A percentile compares a stretch with the other conserved stretches of the same genome.
phyloP scores from a whole-genome alignment of 306 rosid species.

The Fragaria ananassa region DNA sequence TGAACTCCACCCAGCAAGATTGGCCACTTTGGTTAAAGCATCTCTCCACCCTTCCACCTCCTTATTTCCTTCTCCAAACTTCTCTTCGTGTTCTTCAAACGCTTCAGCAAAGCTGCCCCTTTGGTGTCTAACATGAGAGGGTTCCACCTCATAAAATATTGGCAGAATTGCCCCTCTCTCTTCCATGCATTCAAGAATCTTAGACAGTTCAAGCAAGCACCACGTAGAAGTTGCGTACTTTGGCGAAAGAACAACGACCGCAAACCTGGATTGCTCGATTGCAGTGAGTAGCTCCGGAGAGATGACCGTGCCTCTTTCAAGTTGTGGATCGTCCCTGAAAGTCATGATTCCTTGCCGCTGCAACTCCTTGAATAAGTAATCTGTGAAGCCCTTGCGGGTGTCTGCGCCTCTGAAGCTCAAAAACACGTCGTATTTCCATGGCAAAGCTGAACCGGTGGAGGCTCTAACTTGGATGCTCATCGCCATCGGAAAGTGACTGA shows the following conservation, averaged over 20 bases:
- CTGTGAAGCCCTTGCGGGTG: no score
- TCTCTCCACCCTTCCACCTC: no score
- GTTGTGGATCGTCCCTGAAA: not conserved
- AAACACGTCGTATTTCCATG: no score
- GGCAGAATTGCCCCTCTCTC: not conserved
- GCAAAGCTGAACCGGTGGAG: no score
- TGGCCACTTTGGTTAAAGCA: no score
- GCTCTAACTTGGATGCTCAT: no score
- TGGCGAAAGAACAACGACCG: not conserved
- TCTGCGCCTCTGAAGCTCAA: no score
- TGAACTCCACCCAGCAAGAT: no score
- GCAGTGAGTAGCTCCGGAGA: not conserved
- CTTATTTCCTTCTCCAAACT: no score
- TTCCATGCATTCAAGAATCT: conserved; percentile 10
- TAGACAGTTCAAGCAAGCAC: conserved; percentile 11
- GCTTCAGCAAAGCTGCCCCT: conserved; percentile 12
- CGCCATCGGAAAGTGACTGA: no score
- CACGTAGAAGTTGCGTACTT: not conserved
- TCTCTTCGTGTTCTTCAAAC: not conserved
- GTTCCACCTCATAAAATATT: not conserved
- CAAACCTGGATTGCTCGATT: not conserved
- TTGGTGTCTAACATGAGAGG: conserved; percentile 21
- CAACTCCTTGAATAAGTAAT: no score
- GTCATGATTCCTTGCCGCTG: no score
- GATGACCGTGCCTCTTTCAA: not conserved